These are phyloP conservation scores for Metarhizium anisopliae DNA, from an alignment of 2,329 filamentous ascomycete genomes.

Conservation along the genomic window DNA sequence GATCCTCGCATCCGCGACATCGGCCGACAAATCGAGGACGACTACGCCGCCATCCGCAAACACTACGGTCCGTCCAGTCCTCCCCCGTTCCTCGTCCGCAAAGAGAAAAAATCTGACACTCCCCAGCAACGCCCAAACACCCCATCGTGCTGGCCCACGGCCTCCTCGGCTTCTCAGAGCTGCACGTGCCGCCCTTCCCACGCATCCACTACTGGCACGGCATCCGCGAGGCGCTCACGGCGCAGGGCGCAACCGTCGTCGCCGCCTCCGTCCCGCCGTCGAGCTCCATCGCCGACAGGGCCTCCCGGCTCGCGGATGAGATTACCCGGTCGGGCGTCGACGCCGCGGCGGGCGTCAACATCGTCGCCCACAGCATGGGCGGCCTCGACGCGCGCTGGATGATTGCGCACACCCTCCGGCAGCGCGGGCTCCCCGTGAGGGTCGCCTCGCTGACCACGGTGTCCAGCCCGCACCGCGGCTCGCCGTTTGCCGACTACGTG, in stretches of 20 bases:
- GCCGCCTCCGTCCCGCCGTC: slow-evolving; percentile 53
- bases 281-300: slow-evolving; percentile 51
- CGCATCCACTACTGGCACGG: slow-evolving; percentile 57
- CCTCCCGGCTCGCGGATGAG: slow-evolving; percentile 44
- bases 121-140: slow-evolving; percentile 44
- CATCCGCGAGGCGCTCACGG: slow-evolving; percentile 47
- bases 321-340: slow-evolving; percentile 28
- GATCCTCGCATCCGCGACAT: slow-evolving; percentile 5
- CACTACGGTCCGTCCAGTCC: slow-evolving; percentile 29
- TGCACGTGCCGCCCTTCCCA: slow-evolving; percentile 43
- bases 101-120: background rate
- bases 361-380: slow-evolving; percentile 64
- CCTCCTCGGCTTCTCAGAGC: slow-evolving; percentile 53
- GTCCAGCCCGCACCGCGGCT: slow-evolving; percentile 47
- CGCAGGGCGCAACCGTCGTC: slow-evolving; percentile 46
- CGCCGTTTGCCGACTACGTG: slow-evolving; percentile 45
- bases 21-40: slow-evolving; percentile 30
- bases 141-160: slow-evolving; percentile 59
- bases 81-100: background rate
- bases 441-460: slow-evolving; percentile 46
- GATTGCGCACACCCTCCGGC: slow-evolving; percentile 47
- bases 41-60: slow-evolving; percentile 36
- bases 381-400: slow-evolving; percentile 58
- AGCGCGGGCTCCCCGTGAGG: slow-evolving; percentile 18
- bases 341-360: slow-evolving; percentile 49